Evolutionary conservation across 305 asterid species (phyloP).

Genomic region (Lippia alba): DNA sequence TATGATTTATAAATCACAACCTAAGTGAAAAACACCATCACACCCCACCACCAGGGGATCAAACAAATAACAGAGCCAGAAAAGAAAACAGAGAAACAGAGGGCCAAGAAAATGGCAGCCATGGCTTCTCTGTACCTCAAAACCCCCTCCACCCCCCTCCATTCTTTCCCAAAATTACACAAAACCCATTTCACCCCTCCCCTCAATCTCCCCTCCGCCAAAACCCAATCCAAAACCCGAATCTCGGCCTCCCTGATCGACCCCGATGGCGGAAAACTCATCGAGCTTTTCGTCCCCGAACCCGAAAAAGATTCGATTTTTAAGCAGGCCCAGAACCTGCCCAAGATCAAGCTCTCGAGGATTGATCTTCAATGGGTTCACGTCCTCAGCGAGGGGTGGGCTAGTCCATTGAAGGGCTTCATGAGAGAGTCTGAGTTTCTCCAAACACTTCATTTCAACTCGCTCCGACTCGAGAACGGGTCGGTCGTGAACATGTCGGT

Average conservation of each 20-base stretch:
- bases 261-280: conserved; percentile 87
- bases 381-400: conserved; percentile 98
- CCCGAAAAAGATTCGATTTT: conserved; percentile 54
- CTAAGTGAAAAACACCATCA: neutral
- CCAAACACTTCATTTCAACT: conserved; percentile 97
- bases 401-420: conserved; percentile 91
- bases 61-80: neutral
- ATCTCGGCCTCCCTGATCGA: conserved; percentile 69
- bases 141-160: conserved; percentile 35
- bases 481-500: conserved; percentile 91
- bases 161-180: conserved; percentile 39
- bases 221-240: conserved; percentile 36
- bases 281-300: conserved; percentile 64
- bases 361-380: conserved; percentile 95
- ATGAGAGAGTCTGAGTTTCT: conserved; percentile 96
- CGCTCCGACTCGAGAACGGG: conserved; percentile 74
- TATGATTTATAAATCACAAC: neutral
- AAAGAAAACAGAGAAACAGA: conserved; percentile 15
- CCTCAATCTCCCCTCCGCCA: conserved; percentile 33
- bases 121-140: conserved; percentile 78
- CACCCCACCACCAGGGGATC: neutral
- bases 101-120: conserved; percentile 55
- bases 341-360: conserved; percentile 62
- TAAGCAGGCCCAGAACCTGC: conserved; percentile 57
- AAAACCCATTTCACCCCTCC: conserved; percentile 47